A percentile compares a stretch with the other conserved stretches of the same genome.
phyloP scores from a whole-genome alignment of 352 stramenopile species.

The Globisporangium nodosum region DNA sequence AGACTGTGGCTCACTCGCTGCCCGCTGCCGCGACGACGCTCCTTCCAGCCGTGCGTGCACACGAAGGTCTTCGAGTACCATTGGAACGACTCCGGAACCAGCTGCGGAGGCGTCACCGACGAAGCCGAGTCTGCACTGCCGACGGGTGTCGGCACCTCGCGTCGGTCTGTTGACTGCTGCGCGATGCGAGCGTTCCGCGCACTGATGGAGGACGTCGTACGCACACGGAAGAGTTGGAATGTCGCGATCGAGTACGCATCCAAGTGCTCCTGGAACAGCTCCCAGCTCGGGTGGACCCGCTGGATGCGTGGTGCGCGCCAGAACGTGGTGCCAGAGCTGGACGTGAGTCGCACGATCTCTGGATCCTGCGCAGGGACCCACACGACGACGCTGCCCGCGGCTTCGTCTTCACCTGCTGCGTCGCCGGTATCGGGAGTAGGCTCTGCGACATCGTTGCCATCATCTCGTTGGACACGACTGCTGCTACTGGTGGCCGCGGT shows the following conservation, averaged over 20 bases:
- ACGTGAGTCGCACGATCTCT: slow-evolving; percentile 16
- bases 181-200: slow-evolving; percentile 55
- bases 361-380: slow-evolving; percentile 6
- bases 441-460: background rate
- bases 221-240: slow-evolving; percentile 66
- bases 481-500: background rate
- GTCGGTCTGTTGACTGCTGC: slow-evolving; percentile 32
- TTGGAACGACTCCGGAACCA: slow-evolving; percentile 50
- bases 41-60: slow-evolving; percentile 76
- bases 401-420: slow-evolving; percentile 13
- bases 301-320: slow-evolving; percentile 50
- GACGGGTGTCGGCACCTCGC: slow-evolving; percentile 9
- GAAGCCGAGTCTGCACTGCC: background rate
- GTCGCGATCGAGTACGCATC: slow-evolving; percentile 53
- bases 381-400: background rate
- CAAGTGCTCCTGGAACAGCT: slow-evolving; percentile 54
- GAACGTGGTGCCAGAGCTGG: slow-evolving; percentile 20
- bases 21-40: slow-evolving; percentile 54
- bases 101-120: slow-evolving; percentile 8
- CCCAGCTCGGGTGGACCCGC: slow-evolving; percentile 44
- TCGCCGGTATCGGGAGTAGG: slow-evolving; percentile 12
- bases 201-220: slow-evolving; percentile 66
- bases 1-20: slow-evolving; percentile 68
- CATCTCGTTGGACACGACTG: background rate
- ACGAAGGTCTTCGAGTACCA: slow-evolving; percentile 83